Percentiles rank a stretch among this genome's conserved stretches.
Evolutionary conservation across 805 yeast genomes (phyloP).

Genomic region (Cyberlindnera mrakii): DNA sequence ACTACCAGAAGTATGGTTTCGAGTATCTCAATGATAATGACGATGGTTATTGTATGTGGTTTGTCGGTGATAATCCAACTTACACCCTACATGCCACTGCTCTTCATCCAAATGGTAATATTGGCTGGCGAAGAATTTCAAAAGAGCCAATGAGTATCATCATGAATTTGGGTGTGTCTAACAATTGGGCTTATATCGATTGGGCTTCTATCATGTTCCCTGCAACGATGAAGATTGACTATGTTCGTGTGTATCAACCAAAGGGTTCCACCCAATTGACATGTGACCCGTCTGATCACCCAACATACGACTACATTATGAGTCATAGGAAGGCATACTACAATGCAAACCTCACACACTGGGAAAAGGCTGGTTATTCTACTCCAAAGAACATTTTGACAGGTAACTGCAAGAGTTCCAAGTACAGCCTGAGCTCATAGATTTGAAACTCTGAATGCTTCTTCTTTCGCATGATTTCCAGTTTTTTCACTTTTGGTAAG

Average conservation of each 20-base stretch:
- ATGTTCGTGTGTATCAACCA: constrained; percentile 91
- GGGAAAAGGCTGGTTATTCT: constrained; percentile 70
- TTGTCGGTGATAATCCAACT: constrained; percentile 75
- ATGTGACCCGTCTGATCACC: constrained; percentile 83
- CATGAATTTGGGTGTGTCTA: constrained; percentile 84
- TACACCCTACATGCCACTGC: constrained; percentile 68
- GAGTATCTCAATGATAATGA: constrained; percentile 71
- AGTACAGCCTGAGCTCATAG: constrained; percentile 7
- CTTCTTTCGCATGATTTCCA: background rate
- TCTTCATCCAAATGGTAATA: constrained; percentile 84
- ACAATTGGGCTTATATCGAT: constrained; percentile 90
- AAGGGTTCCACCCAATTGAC: constrained; percentile 50
- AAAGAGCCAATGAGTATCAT: constrained; percentile 92
- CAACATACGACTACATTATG: constrained; percentile 79
- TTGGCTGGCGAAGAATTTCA: constrained; percentile 74
- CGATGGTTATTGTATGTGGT: constrained; percentile 79
- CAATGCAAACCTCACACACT: constrained; percentile 63
- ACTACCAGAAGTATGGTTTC: constrained; percentile 68
- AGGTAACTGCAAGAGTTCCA: constrained; percentile 40
- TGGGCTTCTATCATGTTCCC: constrained; percentile 85
- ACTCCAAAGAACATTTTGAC: constrained; percentile 59
- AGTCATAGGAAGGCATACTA: constrained; percentile 63
- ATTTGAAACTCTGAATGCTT: background rate
- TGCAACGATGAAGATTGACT: constrained; percentile 66
- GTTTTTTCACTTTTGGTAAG: background rate